Conservation (phyloP, 2,329 filamentous ascomycete species). For the Laburnicola sp. region DNA sequence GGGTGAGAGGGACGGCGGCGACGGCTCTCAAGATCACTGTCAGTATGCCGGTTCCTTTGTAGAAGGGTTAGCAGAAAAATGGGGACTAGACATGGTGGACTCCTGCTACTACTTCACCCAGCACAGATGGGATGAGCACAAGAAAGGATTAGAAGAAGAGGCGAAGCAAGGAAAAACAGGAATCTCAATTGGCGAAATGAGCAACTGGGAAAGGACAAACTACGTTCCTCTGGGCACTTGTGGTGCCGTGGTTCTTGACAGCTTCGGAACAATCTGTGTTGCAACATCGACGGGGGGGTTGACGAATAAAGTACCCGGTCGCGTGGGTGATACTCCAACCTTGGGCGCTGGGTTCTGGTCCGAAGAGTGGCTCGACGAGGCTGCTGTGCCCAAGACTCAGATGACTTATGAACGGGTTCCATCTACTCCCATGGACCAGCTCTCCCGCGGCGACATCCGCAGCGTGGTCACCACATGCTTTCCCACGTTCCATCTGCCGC, state of each 20-base stretch:
- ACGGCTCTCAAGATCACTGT: constrained; percentile 68
- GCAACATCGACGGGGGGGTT: constrained; percentile 73
- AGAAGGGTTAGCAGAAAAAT: constrained; percentile 67
- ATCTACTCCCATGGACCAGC: constrained; percentile 25
- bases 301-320: constrained; percentile 84
- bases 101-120: constrained; percentile 78
- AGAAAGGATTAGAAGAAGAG: constrained; percentile 56
- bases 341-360: constrained; percentile 89
- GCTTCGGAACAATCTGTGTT: constrained; percentile 70
- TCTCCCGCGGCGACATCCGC: constrained; percentile 47
- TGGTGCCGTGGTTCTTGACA: constrained; percentile 79
- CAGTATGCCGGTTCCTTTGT: constrained; percentile 69
- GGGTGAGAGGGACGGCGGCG: constrained; percentile 64
- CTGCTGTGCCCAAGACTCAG: constrained; percentile 7
- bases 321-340: constrained; percentile 84
- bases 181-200: constrained; percentile 28
- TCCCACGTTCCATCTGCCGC: constrained; percentile 50
- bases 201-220: constrained; percentile 62
- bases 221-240: constrained; percentile 83
- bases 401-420: constrained; percentile 27
- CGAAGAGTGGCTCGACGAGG: constrained; percentile 71
- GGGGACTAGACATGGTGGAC: constrained; percentile 71
- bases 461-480: constrained; percentile 63
- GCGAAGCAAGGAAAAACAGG: constrained; percentile 48
- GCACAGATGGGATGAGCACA: constrained; percentile 77